Evolutionary conservation across 306 rosid genomes (phyloP), one percentile per base, ranked within the genome.

Genomic region (Vigna unguiculata): DNA sequence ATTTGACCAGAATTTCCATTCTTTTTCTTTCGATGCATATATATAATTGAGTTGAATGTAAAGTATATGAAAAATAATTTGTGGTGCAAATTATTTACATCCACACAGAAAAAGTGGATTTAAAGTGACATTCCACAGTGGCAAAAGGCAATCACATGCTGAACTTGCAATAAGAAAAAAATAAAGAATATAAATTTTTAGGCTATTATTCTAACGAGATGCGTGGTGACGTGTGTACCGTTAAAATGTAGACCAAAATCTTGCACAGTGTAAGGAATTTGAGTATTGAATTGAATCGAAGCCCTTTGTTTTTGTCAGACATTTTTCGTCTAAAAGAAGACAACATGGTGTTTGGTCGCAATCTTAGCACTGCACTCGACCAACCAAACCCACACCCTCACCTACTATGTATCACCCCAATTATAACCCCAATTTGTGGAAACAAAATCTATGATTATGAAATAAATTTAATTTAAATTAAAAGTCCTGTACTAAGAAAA

Each of bases 311-410:
- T n/a, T 13, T 45, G 17, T 20, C 20, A 19, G 54, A 32, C 77
- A 46, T 32, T 16, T 66, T 80, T 57, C 11, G 73, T 61, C 54
- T 41, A 30, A 1, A 16, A 71, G 40, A 53, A n/a, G 34, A 65
- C 64, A 76, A 54, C 30, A 1, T 71, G 28, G 4, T 45, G 70
- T 64, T 60, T 45, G 65, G 71, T 55, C 79, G 46, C 49, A 34
- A 52, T 52, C 80, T 11, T 15, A 3, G 19, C 38, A 61, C 28
- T 28, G 32, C 32, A 28, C 32, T 28, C 32, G 32, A 28, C 32
- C 32, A 28, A 28, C 32, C 32, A 28, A 4, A 24, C 25, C 25
- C 25, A 24, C 25, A 24, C 25, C 25, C 25, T 1, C 25, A 28
- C n/a, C n/a, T n/a, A n/a, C n/a, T n/a, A n/a, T n/a, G n/a, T n/a